Conservation (phyloP, 2,329 filamentous ascomycete species). For the Aureobasidium sp. region DNA sequence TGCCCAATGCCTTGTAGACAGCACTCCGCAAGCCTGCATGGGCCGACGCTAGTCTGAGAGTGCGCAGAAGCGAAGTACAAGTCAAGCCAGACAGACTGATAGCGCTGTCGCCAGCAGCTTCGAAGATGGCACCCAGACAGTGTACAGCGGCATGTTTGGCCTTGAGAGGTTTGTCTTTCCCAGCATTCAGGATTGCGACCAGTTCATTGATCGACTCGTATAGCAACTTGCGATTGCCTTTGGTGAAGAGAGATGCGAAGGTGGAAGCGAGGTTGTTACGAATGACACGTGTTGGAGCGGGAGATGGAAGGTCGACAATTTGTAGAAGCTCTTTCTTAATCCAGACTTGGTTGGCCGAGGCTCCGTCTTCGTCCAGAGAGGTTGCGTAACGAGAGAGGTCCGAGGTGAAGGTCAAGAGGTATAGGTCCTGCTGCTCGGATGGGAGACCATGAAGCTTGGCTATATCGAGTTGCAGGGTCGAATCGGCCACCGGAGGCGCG, state of each 20-base stretch:
- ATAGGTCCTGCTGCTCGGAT: conserved; percentile 91
- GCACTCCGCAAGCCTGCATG: conserved; percentile 77
- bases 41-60: conserved; percentile 68
- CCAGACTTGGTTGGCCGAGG: conserved; percentile 80
- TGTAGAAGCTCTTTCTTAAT: conserved; percentile 93
- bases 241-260: conserved; percentile 70
- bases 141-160: conserved; percentile 80
- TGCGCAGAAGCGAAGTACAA: conserved; percentile 63
- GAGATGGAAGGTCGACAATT: conserved; percentile 73
- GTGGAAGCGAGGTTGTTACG: conserved; percentile 82
- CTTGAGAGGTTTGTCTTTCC: conserved; percentile 73
- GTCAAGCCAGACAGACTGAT: conserved; percentile 72
- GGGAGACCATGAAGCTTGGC: conserved; percentile 82
- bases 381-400: conserved; percentile 73
- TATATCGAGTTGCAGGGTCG: conserved; percentile 62
- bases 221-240: conserved; percentile 81
- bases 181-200: conserved; percentile 58
- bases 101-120: conserved; percentile 86
- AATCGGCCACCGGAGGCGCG: conserved; percentile 10
- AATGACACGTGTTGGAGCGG: conserved; percentile 77
- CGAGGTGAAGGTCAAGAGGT: conserved; percentile 81
- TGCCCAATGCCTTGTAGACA: conserved; percentile 64
- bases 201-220: conserved; percentile 94
- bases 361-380: conserved; percentile 64
- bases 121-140: conserved; percentile 82